These are phyloP conservation scores for Coccomyxa subellipsoidea DNA, from an alignment of 163 green algal species.

Conservation along the genomic window DNA sequence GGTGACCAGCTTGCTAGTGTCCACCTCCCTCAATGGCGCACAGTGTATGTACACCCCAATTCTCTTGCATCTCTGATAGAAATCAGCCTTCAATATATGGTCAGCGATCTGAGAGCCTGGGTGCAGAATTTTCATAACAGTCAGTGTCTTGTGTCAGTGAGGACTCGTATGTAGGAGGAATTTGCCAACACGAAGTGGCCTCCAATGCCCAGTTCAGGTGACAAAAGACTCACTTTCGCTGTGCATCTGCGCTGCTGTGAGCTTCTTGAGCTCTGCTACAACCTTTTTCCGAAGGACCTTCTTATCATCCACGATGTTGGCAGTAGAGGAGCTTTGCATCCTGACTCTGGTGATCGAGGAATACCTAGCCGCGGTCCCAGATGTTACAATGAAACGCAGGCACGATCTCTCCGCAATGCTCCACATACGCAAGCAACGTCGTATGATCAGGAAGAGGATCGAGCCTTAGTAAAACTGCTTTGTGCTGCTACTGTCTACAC, in stretches of 20 bases:
- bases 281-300: background rate
- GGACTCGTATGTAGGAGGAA: background rate
- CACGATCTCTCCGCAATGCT: background rate
- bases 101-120: conserved; percentile 51
- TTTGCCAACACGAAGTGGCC: background rate
- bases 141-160: background rate
- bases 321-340: background rate
- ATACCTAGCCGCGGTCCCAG: background rate
- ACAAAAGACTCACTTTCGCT: background rate
- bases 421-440: background rate
- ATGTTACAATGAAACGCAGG: background rate
- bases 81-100: conserved; percentile 30
- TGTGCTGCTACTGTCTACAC: no score
- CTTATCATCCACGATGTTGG: background rate
- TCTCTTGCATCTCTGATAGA: conserved; percentile 31
- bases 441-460: background rate
- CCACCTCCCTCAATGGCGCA: conserved; percentile 65
- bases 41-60: conserved; percentile 78
- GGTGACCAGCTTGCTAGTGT: conserved; percentile 39
- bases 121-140: background rate
- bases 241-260: background rate
- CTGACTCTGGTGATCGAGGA: background rate
- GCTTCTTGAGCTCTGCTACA: background rate
- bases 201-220: background rate
- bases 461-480: background rate